Percentiles rank a stretch among this genome's conserved stretches.
phyloP scores from a whole-genome alignment of 2,329 filamentous ascomycete genomes.

The Aspergillus brasiliensis region DNA sequence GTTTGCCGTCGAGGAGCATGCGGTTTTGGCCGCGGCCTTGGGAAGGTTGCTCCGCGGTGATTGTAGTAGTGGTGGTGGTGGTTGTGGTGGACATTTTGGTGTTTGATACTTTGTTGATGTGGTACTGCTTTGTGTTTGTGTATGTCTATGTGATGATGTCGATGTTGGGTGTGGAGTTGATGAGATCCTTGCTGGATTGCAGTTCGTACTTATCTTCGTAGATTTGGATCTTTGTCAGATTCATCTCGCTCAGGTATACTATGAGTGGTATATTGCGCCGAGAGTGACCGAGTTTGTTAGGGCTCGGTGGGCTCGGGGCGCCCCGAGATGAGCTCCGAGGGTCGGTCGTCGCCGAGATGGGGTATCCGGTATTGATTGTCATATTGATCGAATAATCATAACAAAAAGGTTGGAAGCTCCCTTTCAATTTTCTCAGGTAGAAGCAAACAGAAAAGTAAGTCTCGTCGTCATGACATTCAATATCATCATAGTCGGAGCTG shows the following conservation, averaged over 20 bases:
- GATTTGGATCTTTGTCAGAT: too few species aligned
- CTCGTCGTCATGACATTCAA: slow-evolving; percentile 34
- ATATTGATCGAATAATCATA: not conserved
- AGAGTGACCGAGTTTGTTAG: not conserved
- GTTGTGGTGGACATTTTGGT: slow-evolving; percentile 22
- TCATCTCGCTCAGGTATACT: not conserved
- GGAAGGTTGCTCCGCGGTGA: not conserved
- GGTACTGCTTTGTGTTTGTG: not conserved
- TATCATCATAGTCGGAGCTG: slow-evolving; percentile 55
- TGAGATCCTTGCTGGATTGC: not conserved
- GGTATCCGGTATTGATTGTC: too few species aligned
- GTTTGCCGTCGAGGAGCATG: slow-evolving; percentile 24
- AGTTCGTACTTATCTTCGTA: not conserved
- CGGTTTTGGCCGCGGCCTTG: not conserved
- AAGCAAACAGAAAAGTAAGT: too few species aligned
- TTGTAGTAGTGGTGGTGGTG: not conserved
- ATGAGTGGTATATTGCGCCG: not conserved
- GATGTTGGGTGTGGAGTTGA: not conserved
- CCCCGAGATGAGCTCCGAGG: not conserved
- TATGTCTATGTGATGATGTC: too few species aligned
- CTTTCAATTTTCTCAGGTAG: not conserved
- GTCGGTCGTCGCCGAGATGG: not conserved
- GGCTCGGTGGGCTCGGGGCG: not conserved
- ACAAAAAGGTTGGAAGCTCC: too few species aligned
- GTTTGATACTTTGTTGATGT: not conserved